Base-by-base conservation (phyloP, 2,329 filamentous ascomycete genomes). In the Fusarium metavorans region DNA sequence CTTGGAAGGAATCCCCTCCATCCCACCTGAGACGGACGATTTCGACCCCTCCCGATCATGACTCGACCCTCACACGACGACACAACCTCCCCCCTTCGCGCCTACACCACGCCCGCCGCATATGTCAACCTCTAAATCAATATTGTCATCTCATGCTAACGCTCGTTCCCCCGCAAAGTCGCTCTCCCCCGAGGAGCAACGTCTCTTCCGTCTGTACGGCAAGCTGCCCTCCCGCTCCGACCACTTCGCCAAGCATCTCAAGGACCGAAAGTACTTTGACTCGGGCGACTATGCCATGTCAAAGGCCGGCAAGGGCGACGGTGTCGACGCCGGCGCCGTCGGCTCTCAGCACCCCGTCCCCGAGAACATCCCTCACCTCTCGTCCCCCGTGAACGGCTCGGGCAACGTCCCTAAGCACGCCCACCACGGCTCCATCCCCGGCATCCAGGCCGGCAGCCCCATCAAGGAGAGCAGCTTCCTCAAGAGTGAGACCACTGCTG, bases 261-360 rank as follows among this genome's bases (percentile, higher is more conserved):
- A 98, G 90, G 97, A 98, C 84, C 95, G 97, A 88, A 99, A 97
- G 87, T 98, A 98, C 87, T 98, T 98, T 85, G 95, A 98, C 87
- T 97, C 94, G 70, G 95, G 95, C 81, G 95, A 98, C 87, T 98
- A 98, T 81, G 95, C 95, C 81, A 94, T 98, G 86, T 96, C 94
- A 84, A 98, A 98, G 88, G 97, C 97, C 70, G 97, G 97, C 85
- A 98, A 98, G 87, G 95, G 95, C 83, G 94, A 95, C 81, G 94
- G 97, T 82, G 93, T 97, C 80, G 96, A 97, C 81, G 94, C 97
- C 70, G 97, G 96, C 81, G 93, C 93, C 80, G 94, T 99, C 81
- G 97, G 97, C 80, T 95, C 94, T 80, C 93, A 98, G 86, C 97
- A 99, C 84, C 97, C 97, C 64, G 92, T 95, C 61, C 95, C 95